These are phyloP conservation scores for Noccaea bulbosa DNA, from an alignment of 345 rosid species.

Conservation along the genomic window DNA sequence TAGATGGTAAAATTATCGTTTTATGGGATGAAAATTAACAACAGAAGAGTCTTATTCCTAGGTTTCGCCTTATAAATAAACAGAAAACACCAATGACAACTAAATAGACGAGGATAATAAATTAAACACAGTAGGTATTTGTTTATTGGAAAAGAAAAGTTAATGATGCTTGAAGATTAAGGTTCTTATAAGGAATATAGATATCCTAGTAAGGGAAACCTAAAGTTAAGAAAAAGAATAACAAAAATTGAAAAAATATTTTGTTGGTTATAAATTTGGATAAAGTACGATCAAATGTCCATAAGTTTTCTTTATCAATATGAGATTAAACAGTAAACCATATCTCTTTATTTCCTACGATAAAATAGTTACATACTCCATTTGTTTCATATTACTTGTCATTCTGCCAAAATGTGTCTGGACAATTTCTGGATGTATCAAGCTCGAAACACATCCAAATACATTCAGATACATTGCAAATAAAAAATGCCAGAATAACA, in stretches of 20 bases:
- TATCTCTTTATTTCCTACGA: background rate
- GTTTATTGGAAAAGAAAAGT: conserved; percentile 1
- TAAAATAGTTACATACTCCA: no score
- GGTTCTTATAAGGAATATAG: background rate
- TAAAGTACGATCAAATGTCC: background rate
- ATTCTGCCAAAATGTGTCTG: no score
- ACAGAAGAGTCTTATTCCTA: conserved; percentile 26
- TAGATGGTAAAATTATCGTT: background rate
- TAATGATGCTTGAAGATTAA: conserved; percentile 29
- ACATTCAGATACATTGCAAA: no score
- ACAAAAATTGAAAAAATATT: background rate
- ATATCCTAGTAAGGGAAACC: background rate
- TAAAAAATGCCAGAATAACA: no score
- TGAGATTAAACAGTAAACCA: background rate
- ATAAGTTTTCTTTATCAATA: background rate
- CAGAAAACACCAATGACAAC: conserved; percentile 25
- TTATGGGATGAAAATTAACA: conserved; percentile 14
- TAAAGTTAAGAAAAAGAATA: background rate
- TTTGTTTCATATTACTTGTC: no score
- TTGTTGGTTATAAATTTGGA: conserved; percentile 8
- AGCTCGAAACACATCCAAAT: no score
- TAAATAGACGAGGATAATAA: conserved; percentile 11
- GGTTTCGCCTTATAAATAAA: conserved; percentile 22
- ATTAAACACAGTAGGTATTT: background rate
- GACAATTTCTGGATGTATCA: no score